Base-by-base conservation (phyloP, 1,284 basidiomycete genomes). In the Microbotryum intermedium region DNA sequence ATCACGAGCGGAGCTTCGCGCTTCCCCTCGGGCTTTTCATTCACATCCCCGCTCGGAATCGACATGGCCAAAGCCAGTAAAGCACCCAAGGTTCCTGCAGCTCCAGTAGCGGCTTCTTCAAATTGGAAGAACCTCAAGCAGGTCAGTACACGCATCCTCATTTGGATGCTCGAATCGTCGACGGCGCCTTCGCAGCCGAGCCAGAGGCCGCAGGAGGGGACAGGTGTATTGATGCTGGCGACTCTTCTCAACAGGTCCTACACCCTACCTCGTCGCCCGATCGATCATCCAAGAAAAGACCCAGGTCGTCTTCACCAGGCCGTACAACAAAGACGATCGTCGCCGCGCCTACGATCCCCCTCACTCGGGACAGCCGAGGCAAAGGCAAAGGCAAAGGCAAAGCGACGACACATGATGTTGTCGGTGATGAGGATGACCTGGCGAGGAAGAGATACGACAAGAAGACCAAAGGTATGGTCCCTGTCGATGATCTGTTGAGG, bases 81-180 rank as follows among this genome's bases (percentile, higher is more conserved):
- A 16, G 18, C 34, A 39, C 34, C 34, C 50, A 48, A 58, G 44
- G 29, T 46, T 26, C 21, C 51, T 1, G 25, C 49, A 6, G 21
- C 42, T 2, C 56, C 55, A 1, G 47, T 43, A 3, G 57, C 59
- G 1, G 62, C 66, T 1, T 60, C 63, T 0, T 62, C 60, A 34
- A 67, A 67, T 57, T 67, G 65, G 65, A 65, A 67, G 46, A 39
- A 55, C 8, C 63, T 67, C 11, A 50, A 58, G 23, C 48, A 58
- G 13, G 65, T 60, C 28, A 34, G 62, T 55, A 18, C 7, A 3
- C 8, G n/a, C 30, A 8, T 11, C 20, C n/a, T 13, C 21, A 18
- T 13, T 25, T 16, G 16, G 30, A 11, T 21, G 26, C 29, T 2
- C 29, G 30, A 13, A 5, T 13, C 2, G 16, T 26, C 21, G 2